Conservation (phyloP, 805 yeast species). For the Nakazawaea populi region DNA sequence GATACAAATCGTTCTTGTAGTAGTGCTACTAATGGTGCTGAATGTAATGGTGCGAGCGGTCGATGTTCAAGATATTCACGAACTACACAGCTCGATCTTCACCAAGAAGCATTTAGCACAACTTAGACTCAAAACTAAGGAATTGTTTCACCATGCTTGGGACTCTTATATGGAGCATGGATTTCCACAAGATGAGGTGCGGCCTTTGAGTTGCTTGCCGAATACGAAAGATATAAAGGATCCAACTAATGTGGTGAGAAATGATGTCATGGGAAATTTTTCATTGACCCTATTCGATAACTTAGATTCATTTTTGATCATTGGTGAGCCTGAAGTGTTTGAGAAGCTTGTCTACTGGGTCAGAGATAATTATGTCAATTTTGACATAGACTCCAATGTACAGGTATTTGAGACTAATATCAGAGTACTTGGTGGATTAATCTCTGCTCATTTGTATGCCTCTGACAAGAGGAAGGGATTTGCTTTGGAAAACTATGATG, state of each 20-base stretch:
- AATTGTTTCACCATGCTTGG: constrained; percentile 73
- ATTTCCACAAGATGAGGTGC: constrained; percentile 77
- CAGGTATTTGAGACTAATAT: constrained; percentile 89
- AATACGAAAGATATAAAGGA: constrained; percentile 58
- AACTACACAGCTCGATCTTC: constrained; percentile 21
- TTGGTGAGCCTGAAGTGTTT: constrained; percentile 59
- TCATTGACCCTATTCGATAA: constrained; percentile 76
- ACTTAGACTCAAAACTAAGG: constrained; percentile 39
- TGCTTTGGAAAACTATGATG: constrained; percentile 48
- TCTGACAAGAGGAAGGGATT: constrained; percentile 40
- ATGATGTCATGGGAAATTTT: constrained; percentile 83
- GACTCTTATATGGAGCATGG: constrained; percentile 60
- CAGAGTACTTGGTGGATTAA: constrained; percentile 73
- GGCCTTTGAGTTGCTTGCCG: constrained; percentile 67
- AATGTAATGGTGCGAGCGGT: background rate
- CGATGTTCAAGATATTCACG: background rate
- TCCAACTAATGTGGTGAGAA: constrained; percentile 49
- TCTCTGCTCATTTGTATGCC: constrained; percentile 74
- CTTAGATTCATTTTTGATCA: constrained; percentile 69
- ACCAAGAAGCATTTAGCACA: constrained; percentile 16
- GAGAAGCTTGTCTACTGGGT: constrained; percentile 36
- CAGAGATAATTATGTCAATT: constrained; percentile 30
- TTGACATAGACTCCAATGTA: constrained; percentile 61
- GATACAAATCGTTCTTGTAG: background rate
- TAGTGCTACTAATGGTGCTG: background rate